Evolutionary conservation across 169 alveolate species (phyloP), one percentile per base, ranked within the genome.

Genomic region (Cryptosporidium viatorum): DNA sequence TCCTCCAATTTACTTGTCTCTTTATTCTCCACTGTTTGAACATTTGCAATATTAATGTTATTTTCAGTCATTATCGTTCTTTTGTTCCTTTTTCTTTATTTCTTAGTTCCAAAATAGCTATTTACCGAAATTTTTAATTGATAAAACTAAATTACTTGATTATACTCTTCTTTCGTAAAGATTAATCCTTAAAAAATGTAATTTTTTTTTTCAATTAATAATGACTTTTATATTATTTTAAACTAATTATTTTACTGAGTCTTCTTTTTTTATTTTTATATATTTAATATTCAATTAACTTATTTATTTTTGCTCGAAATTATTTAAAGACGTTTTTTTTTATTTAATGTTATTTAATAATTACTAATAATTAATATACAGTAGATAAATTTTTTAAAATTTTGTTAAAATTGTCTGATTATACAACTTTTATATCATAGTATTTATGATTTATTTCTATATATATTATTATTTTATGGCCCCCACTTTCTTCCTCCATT

Each of bases 1-100:
- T 26, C 43, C 43, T 29, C 50, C 14, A 65, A 16, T 43, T 70
- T 70, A 5, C 23, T 45, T 9, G 16, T 33, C 26, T n/a, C 41
- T 5, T 23, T 43, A 16, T 39, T 80, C 67, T 62, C 89, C 23
- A 37, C 26, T 23, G 18, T 37, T 35, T 80, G 23, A 16, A 26
- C 12, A 31, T 65, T 62, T 21, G 55, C 2, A 33, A 41, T n/a
- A 48, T 62, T 80, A 23, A 41, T 65, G 35, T n/a, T 59, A 29
- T 75, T 80, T 29, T 59, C 75, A 14, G 39, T 29, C 71, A 65
- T 65, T 33, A 31, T 65, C 55, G 23, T 65, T 37, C 23, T 65
- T 18, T 65, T 31, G 33, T 9, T 37, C 23, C 23, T 31, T 65
- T 21, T 33, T 37, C 21, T 37, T 31, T 65, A 65, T 33, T 16